Conservation (phyloP, 225 moss, liverwort and hornwort species). For the Marchantia paleacea region DNA sequence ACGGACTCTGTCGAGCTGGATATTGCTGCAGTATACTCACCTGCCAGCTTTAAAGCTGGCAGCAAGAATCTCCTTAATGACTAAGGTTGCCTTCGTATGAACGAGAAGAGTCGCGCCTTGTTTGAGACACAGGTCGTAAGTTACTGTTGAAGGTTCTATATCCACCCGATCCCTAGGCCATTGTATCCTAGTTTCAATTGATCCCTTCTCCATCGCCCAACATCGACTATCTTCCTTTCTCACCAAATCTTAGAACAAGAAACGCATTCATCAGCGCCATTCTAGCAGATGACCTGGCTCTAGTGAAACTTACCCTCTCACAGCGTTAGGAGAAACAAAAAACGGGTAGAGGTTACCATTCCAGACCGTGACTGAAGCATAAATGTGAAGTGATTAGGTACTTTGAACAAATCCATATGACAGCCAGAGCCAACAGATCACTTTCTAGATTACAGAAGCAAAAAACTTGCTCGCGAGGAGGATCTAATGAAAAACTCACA, state of each 20-base stretch:
- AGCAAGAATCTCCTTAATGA: background rate
- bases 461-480: background rate
- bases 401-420: background rate
- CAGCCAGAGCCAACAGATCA: too few species aligned
- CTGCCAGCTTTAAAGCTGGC: too few species aligned
- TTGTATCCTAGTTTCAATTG: background rate
- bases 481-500: conserved; percentile 34
- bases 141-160: background rate
- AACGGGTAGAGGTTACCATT: background rate
- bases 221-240: background rate
- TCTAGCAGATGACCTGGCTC: background rate
- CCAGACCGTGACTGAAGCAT: background rate
- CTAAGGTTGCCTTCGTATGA: background rate
- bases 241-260: background rate
- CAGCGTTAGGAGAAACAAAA: background rate
- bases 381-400: background rate
- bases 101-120: background rate
- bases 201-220: background rate
- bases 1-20: background rate
- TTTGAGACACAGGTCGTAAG: background rate
- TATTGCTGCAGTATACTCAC: background rate
- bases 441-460: background rate
- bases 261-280: background rate
- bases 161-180: background rate
- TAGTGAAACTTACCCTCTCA: background rate